phyloP scores from a whole-genome alignment of 1,284 basidiomycete genomes.

The Sporisorium iseilematis-ciliati region DNA sequence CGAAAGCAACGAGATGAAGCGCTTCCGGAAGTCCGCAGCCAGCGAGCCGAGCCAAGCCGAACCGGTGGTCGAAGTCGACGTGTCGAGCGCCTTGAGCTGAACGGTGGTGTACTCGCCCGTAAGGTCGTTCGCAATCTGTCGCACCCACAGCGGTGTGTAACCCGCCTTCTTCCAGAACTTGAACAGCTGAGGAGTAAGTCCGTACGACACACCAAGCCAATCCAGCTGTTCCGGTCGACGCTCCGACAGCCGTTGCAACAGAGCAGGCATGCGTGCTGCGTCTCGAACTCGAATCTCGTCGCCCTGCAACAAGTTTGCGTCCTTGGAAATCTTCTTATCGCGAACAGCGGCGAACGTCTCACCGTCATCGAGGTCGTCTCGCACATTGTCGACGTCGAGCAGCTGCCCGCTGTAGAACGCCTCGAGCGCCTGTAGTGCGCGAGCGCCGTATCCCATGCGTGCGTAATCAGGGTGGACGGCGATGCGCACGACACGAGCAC shows the following conservation, averaged over 20 bases:
- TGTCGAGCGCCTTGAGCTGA: conserved; percentile 78
- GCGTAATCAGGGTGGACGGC: conserved; percentile 98
- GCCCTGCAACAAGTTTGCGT: conserved; percentile 37
- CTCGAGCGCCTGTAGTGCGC: conserved; percentile 87
- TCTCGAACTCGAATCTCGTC: conserved; percentile 77
- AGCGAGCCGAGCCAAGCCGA: conserved; percentile 88
- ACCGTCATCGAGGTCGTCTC: conserved; percentile 51
- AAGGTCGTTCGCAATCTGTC: conserved; percentile 92
- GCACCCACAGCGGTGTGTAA: conserved; percentile 90
- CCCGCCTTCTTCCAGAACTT: conserved; percentile 97
- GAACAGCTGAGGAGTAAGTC: conserved; percentile 87
- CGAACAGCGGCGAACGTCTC: conserved; percentile 69
- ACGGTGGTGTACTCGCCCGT: conserved; percentile 97
- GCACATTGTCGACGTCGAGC: conserved; percentile 76
- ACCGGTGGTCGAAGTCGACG: conserved; percentile 70
- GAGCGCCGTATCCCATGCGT: conserved; percentile 93
- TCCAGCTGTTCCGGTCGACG: conserved; percentile 90
- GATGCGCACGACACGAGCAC: conserved; percentile 90
- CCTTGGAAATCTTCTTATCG: conserved; percentile 70
- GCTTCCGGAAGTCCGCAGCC: conserved; percentile 89
- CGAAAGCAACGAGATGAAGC: conserved; percentile 89
- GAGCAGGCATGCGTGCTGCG: conserved; percentile 85
- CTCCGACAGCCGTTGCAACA: conserved; percentile 90
- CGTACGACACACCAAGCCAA: conserved; percentile 96
- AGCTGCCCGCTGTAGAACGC: conserved; percentile 90